Conservation (phyloP, 805 yeast species). For the Millerago galiae region DNA sequence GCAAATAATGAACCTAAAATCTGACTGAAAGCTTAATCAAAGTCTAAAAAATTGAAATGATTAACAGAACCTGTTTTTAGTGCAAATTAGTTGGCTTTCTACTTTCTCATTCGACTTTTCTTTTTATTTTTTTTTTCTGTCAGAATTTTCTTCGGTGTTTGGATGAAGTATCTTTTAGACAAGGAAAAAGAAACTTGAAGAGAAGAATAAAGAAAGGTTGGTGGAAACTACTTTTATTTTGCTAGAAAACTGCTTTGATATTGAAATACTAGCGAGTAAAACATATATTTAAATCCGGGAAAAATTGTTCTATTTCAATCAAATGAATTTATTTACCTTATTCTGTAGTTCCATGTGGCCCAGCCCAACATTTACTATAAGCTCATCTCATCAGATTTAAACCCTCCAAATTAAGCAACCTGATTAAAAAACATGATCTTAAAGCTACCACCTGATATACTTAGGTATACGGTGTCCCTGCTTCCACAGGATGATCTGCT, state of each 20-base stretch:
- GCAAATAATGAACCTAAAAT: no score
- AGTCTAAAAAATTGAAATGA: no score
- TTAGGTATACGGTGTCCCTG: background rate
- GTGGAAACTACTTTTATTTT: background rate
- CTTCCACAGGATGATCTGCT: constrained; percentile 9
- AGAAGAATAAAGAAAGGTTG: no score
- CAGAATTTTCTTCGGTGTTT: background rate
- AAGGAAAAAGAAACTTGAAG: background rate
- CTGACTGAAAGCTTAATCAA: no score
- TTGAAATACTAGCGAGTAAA: background rate
- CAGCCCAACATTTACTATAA: background rate
- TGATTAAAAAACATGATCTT: background rate
- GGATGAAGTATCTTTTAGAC: background rate
- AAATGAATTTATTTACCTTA: no score
- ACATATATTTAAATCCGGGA: background rate
- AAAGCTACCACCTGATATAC: background rate
- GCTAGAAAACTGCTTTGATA: background rate
- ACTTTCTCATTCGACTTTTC: background rate
- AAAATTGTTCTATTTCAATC: no score
- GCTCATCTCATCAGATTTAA: background rate
- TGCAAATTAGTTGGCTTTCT: background rate
- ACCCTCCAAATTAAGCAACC: background rate
- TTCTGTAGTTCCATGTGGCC: no score
- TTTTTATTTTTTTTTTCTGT: background rate
- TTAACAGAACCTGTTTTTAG: background rate